Evolutionary conservation across 768 basidiomycete species (phyloP), one percentile per base, ranked within the genome.

Genomic region (Gloeophyllum trabeum): DNA sequence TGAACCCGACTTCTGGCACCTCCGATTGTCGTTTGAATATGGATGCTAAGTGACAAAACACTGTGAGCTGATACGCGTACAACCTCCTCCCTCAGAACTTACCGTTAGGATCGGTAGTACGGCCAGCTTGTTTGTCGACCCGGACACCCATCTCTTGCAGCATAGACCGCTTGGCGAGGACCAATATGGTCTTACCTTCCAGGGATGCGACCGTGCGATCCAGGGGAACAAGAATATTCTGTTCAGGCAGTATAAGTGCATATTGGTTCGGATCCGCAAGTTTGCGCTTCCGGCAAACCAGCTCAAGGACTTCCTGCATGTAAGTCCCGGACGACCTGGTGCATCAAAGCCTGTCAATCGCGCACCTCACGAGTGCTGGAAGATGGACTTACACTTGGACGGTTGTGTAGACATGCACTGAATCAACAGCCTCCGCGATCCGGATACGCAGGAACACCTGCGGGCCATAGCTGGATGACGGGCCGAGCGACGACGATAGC

Each of bases 201-300:
- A 98, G 63, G 62, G 88, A 91, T 25, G 89, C 90, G n/a, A 98
- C 94, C 0, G 96, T 98, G 16, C 93, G 74, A 58, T 98, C 96
- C 22, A 97, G 72, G 21, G 93, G 93, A 24, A 91, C 80, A 42
- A 90, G 61, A 30, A 94, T 80, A 44, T 78, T 81, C 61, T 66
- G 70, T 43, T 79, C 75, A 1, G 69, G 67, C 36, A 85, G 61
- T 30, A 93, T 64, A 18, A 98, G 71, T 1, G 87, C 88, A 62
- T 91, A 97, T 44, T 90, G 82, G 44, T 82, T 76, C 23, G 83
- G 73, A 51, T 81, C 73, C 20, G 65, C 61, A 22, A 88, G 60
- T 52, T 76, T 77, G 39, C 81, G 73, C 54, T 75, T 76, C 26
- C 74, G 69, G 55, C 86, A 90, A 1, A 89, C 81, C 18, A 80